Evolutionary conservation across 768 basidiomycete genomes (phyloP).

Genomic region (Termitomyces eurrhizus): DNA sequence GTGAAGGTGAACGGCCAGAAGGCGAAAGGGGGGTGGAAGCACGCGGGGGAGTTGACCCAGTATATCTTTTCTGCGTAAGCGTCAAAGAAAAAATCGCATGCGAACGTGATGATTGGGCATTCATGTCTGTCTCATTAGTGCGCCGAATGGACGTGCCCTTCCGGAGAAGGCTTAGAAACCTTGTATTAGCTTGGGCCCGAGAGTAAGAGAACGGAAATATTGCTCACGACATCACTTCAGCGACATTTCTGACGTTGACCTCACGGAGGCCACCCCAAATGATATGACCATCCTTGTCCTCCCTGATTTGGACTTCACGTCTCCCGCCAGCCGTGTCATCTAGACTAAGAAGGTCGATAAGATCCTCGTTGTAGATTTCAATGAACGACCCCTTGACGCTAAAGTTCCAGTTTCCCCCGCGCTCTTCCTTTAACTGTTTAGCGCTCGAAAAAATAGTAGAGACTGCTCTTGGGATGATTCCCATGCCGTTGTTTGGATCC

Average conservation of each 20-base stretch:
- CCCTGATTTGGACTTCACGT: slow-evolving; percentile 91
- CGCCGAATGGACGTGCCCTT: slow-evolving; percentile 88
- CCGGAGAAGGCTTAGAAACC: slow-evolving; percentile 63
- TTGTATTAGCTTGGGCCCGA: slow-evolving; percentile 4
- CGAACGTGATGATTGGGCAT: slow-evolving; percentile 94
- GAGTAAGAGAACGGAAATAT: slow-evolving; percentile 15
- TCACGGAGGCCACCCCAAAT: slow-evolving; percentile 96
- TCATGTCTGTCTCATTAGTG: slow-evolving; percentile 98
- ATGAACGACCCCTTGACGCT: slow-evolving; percentile 89
- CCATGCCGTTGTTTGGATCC: slow-evolving; percentile 83
- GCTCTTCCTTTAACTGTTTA: slow-evolving; percentile 72
- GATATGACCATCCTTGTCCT: slow-evolving; percentile 95
- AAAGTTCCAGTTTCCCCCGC: slow-evolving; percentile 72
- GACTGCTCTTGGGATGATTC: slow-evolving; percentile 93
- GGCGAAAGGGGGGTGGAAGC: slow-evolving; percentile 77
- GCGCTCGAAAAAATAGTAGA: slow-evolving; percentile 81
- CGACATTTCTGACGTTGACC: slow-evolving; percentile 76
- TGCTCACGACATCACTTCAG: slow-evolving; percentile 90
- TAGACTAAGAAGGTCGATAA: slow-evolving; percentile 87
- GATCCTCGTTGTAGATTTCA: slow-evolving; percentile 98
- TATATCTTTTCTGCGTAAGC: slow-evolving; percentile 84
- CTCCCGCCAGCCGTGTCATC: slow-evolving; percentile 63
- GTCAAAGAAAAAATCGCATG: slow-evolving; percentile 99
- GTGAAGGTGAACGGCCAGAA: slow-evolving; percentile 69
- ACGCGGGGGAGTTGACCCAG: slow-evolving; percentile 64